Percentiles rank a stretch among this genome's conserved stretches.
Conservation (phyloP, 768 basidiomycete genomes). For the Amanita jacksonii region DNA sequence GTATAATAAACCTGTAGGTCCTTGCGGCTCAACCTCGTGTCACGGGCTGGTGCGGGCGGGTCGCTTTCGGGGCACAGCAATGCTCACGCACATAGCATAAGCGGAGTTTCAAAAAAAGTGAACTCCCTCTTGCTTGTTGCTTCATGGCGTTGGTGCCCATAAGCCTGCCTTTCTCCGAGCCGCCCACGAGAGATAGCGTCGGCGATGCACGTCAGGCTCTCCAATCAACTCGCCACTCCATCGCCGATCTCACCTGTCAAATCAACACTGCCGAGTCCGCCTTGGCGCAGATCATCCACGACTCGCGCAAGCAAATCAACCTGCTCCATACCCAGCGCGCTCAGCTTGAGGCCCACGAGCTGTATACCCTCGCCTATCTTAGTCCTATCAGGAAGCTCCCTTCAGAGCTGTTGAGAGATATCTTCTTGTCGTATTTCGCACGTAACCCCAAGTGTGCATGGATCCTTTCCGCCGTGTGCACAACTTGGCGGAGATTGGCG, state of each 20-base stretch:
- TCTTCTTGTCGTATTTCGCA: slow-evolving; percentile 64
- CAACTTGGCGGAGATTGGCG: slow-evolving; percentile 55
- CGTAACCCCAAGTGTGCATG: slow-evolving; percentile 67
- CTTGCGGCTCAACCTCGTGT: too few species aligned
- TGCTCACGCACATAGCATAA: too few species aligned
- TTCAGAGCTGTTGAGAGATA: slow-evolving; percentile 59
- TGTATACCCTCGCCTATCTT: slow-evolving; percentile 51
- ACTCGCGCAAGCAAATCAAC: slow-evolving; percentile 43
- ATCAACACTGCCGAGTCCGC: slow-evolving; percentile 46
- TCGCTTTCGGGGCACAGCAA: too few species aligned
- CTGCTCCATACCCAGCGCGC: slow-evolving; percentile 42
- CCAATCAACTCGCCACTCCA: slow-evolving; percentile 20
- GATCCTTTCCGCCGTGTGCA: slow-evolving; percentile 62
- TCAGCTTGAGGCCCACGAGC: slow-evolving; percentile 37
- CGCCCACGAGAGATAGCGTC: slow-evolving; percentile 47
- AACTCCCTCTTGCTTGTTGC: too few species aligned
- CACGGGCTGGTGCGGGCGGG: too few species aligned
- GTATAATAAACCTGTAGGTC: too few species aligned
- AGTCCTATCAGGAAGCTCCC: slow-evolving; percentile 67
- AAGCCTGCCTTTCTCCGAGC: slow-evolving; percentile 37
- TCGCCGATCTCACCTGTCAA: slow-evolving; percentile 29
- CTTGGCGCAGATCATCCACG: slow-evolving; percentile 49
- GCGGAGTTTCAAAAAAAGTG: too few species aligned
- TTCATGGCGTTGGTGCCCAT: too few species aligned
- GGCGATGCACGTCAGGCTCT: slow-evolving; percentile 43